These are phyloP conservation scores for Rusavskia elegans DNA, from an alignment of 495 filamentous ascomycete species.

Conservation along the genomic window DNA sequence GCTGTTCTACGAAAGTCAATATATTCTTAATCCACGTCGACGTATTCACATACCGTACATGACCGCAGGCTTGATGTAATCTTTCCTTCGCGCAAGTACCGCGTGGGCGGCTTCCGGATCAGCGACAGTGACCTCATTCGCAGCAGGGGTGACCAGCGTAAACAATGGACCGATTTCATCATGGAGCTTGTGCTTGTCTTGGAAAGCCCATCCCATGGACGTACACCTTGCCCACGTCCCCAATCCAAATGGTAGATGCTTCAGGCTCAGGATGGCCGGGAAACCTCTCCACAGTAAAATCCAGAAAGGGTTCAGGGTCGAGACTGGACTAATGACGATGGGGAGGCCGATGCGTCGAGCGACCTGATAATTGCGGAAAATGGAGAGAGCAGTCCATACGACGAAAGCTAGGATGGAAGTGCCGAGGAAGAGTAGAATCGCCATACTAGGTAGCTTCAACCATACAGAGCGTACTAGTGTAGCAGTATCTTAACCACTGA, in stretches of 20 bases:
- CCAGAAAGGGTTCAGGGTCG: constrained; percentile 12
- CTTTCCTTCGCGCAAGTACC: constrained; percentile 20
- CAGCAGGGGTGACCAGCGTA: constrained; percentile 25
- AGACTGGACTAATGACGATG: constrained; percentile 36
- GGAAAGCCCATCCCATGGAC: constrained; percentile 18
- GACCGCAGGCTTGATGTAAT: constrained; percentile 27
- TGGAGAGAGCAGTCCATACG: constrained; percentile 10
- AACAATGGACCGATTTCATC: constrained; percentile 25
- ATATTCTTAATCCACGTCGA: background rate
- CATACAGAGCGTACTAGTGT: too few relatives aligned
- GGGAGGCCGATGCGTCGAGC: constrained; percentile 49
- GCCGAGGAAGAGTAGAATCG: background rate
- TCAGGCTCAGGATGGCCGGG: constrained; percentile 6
- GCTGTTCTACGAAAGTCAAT: constrained; percentile 7
- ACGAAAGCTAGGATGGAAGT: background rate
- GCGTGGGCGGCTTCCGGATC: constrained; percentile 23
- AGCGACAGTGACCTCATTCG: constrained; percentile 23
- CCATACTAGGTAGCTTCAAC: background rate
- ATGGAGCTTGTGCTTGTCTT: constrained; percentile 22
- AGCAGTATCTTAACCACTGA: too few relatives aligned
- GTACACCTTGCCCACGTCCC: constrained; percentile 18
- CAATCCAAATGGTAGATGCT: constrained; percentile 14
- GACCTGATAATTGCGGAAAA: constrained; percentile 30
- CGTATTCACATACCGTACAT: constrained; percentile 15
- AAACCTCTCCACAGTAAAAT: constrained; percentile 7